Base-by-base conservation (phyloP, 257 asterid genomes). In the Gentiana dahurica region DNA sequence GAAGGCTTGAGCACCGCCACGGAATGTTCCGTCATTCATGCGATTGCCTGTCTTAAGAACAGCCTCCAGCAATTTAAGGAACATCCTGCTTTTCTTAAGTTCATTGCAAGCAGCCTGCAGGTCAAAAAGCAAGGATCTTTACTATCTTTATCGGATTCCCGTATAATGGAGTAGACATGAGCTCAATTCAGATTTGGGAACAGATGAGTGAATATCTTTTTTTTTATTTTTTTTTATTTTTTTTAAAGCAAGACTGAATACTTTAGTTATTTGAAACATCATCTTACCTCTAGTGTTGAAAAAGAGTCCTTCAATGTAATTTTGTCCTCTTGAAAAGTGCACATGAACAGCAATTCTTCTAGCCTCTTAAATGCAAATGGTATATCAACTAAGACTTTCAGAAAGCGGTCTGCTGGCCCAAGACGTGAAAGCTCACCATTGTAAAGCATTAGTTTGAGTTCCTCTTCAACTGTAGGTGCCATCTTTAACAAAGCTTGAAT, bases 1-100 rank as follows among this genome's bases (percentile, higher is more conserved):
- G 63, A 89, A 89, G 48, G 97, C 97, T 65, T 85, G 89, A 36
- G 97, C 97, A 44, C 95, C 83, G 4, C 97, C 97, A 33, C 87
- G 91, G 71, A 81, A 89, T 8, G 97, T 89, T 55, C 97, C 97
- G 24, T 78, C 81, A 4, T 89, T 89, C 97, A 89, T 83, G 38
- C 97, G 94, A 54, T 89, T 89, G 36, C 92, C 97, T 6, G 95
- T 89, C 78, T 89, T 89, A 3, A 89, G 82, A 65, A 86, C 94
- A 32, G 97, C 97, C 71, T 89, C 94, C 10, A 89, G 82, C 62
- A 89, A 89, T 69, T 86, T 89, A 68, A 86, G 77, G 71, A 89
- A 89, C 52, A 89, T 73, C 56, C 95, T 75, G 77, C 85, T 85
- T 65, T 81, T 76, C 49, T 89, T 77, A 52, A 89, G 73, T 67